Percentiles rank a stretch among this genome's conserved stretches.
phyloP scores from a whole-genome alignment of 2,329 filamentous ascomycete genomes.

The Colletotrichum liriopes region DNA sequence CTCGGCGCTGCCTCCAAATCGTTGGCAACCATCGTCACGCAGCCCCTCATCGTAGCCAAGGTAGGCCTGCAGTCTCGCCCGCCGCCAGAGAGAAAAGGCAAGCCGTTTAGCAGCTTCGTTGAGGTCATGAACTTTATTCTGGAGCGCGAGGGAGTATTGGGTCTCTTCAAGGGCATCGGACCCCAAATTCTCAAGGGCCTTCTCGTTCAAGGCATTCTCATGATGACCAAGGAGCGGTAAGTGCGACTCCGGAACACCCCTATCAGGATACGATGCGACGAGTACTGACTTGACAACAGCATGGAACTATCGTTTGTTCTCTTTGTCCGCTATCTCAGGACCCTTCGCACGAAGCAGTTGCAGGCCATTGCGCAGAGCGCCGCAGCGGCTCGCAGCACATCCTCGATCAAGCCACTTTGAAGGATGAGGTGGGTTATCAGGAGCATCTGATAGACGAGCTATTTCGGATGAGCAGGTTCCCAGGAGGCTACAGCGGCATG shows the following conservation, averaged over 20 bases:
- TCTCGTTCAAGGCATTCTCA: conserved; percentile 93
- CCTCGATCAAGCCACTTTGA: conserved; percentile 25
- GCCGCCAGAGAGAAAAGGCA: conserved; percentile 85
- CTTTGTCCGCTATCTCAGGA: conserved; percentile 85
- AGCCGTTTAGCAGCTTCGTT: conserved; percentile 92
- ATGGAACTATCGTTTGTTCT: conserved; percentile 92
- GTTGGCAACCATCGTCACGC: conserved; percentile 90
- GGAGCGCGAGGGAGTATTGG: conserved; percentile 84
- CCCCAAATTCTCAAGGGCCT: conserved; percentile 95
- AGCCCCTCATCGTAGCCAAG: conserved; percentile 97
- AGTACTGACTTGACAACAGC: conserved; percentile 58
- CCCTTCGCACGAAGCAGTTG: conserved; percentile 79
- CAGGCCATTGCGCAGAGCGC: conserved; percentile 76
- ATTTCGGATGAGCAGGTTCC: background rate
- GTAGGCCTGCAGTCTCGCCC: conserved; percentile 96
- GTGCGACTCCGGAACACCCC: conserved; percentile 44
- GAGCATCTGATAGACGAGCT: background rate
- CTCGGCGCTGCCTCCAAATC: conserved; percentile 95
- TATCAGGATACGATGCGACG: background rate
- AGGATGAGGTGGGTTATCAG: too few relatives aligned
- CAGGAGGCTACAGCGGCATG: background rate
- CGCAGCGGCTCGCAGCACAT: conserved; percentile 56
- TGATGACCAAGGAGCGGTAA: conserved; percentile 99
- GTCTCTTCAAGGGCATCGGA: conserved; percentile 97
- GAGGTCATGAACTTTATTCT: conserved; percentile 98